A percentile compares a stretch with the other conserved stretches of the same genome.
Conservation (phyloP, 2,329 filamentous ascomycete species). For the Cordyceps cateniannulata region DNA sequence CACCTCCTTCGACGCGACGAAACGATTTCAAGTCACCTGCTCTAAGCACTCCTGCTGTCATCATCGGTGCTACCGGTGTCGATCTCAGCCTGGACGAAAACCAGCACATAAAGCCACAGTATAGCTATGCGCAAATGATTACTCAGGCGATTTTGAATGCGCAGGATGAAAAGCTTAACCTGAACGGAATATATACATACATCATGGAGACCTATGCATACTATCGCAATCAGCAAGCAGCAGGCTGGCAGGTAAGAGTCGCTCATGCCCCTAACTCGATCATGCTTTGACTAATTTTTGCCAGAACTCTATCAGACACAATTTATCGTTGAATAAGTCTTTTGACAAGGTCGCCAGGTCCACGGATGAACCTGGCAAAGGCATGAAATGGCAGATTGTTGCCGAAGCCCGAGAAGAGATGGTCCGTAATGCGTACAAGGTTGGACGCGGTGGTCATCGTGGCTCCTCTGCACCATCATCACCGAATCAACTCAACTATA, state of each 20-base stretch:
- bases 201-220: constrained; percentile 91
- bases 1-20: constrained; percentile 43
- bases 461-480: constrained; percentile 68
- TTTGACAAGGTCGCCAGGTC: constrained; percentile 90
- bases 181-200: constrained; percentile 89
- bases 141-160: constrained; percentile 90
- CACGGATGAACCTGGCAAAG: constrained; percentile 93
- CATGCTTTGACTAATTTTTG: constrained; percentile 14
- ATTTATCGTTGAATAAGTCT: constrained; percentile 87
- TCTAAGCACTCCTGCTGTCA: constrained; percentile 29
- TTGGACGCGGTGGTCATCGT: constrained; percentile 56
- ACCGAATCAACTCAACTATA: constrained; percentile 53
- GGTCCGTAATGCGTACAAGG: constrained; percentile 61
- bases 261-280: no score
- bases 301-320: constrained; percentile 93
- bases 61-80: constrained; percentile 46
- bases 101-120: constrained; percentile 89
- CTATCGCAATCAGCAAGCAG: constrained; percentile 69
- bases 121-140: constrained; percentile 95
- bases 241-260: constrained; percentile 80
- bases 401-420: constrained; percentile 82
- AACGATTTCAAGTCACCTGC: constrained; percentile 26
- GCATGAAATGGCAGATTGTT: constrained; percentile 98
- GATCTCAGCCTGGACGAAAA: constrained; percentile 78
- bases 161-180: constrained; percentile 78